These are phyloP conservation scores for Fraxinus pennsylvanica DNA, from an alignment of 257 asterid species.

Conservation along the genomic window DNA sequence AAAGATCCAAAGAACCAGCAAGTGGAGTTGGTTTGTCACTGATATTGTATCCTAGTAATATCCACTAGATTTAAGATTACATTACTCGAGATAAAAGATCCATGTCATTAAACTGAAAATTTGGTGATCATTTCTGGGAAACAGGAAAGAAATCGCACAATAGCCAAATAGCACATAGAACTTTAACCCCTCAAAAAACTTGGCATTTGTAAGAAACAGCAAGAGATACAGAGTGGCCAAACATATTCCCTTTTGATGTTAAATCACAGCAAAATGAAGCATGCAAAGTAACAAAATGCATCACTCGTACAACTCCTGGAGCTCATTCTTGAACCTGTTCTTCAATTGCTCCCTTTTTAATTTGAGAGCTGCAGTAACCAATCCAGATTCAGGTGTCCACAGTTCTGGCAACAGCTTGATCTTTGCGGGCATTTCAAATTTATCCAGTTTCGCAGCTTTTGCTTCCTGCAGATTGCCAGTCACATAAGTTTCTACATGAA, in stretches of 20 bases:
- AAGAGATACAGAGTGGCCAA: neutral
- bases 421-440: constrained; percentile 78
- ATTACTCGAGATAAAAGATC: neutral
- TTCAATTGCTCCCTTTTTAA: constrained; percentile 72
- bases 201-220: neutral
- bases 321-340: constrained; percentile 41
- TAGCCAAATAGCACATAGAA: neutral
- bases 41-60: neutral
- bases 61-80: neutral
- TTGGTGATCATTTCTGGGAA: neutral
- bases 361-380: constrained; percentile 92
- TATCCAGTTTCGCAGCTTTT: constrained; percentile 76
- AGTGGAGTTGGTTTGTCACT: neutral
- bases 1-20: neutral
- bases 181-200: neutral
- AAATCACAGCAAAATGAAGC: neutral
- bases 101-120: neutral
- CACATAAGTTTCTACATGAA: neutral
- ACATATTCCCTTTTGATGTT: neutral
- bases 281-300: neutral
- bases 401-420: constrained; percentile 75
- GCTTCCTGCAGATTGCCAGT: constrained; percentile 54
- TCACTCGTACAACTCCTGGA: constrained; percentile 37
- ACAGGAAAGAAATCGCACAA: neutral
- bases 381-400: constrained; percentile 96